Evolutionary conservation across 2,329 filamentous ascomycete species (phyloP).

Genomic region (Colletotrichum sp.): DNA sequence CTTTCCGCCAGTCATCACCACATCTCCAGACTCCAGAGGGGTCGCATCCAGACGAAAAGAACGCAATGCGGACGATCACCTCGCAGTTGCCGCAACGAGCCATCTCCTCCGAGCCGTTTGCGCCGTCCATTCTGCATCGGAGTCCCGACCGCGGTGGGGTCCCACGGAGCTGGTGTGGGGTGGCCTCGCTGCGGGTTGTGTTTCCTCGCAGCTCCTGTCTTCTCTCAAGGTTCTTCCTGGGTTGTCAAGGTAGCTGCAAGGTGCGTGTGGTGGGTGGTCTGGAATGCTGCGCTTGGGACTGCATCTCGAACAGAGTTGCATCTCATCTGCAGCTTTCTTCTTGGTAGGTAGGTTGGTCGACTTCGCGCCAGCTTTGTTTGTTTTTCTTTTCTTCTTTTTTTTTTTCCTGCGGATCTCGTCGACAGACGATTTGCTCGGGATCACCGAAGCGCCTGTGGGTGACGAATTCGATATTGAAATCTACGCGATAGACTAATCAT

Average conservation of each 20-base stretch:
- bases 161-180: background rate
- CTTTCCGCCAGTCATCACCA: background rate
- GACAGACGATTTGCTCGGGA: too few relatives aligned
- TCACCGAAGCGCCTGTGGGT: conserved; percentile 21
- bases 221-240: background rate
- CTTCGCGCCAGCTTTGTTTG: background rate
- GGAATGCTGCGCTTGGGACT: background rate
- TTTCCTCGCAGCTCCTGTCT: background rate
- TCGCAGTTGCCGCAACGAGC: conserved; percentile 8
- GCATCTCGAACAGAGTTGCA: background rate
- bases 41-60: background rate
- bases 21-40: background rate
- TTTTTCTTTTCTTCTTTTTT: too few relatives aligned
- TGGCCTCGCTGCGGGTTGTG: background rate
- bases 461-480: too few relatives aligned
- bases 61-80: background rate
- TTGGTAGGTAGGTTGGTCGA: background rate
- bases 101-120: conserved; percentile 11
- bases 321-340: background rate
- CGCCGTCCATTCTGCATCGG: conserved; percentile 1
- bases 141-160: background rate
- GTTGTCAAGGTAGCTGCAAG: background rate
- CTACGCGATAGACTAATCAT: background rate
- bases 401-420: too few relatives aligned
- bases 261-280: background rate